Evolutionary conservation across 2,329 filamentous ascomycete species (phyloP).

Genomic region (Aureobasidium vineae): DNA sequence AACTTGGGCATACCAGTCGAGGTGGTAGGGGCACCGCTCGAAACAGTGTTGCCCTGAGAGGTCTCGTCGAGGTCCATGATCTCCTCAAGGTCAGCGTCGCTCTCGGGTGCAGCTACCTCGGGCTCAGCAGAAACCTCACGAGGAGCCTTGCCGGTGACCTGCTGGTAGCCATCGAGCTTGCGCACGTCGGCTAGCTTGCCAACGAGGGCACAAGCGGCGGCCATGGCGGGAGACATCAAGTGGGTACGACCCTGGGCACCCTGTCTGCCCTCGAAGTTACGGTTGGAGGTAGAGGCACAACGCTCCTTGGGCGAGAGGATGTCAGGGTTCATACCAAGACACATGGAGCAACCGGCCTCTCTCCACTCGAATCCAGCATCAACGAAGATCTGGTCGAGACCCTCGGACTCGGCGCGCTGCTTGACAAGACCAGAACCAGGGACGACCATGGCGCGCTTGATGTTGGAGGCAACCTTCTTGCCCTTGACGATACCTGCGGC

Average conservation of each 20-base stretch:
- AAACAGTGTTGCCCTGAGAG: slow-evolving; percentile 63
- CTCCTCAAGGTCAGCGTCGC: slow-evolving; percentile 62
- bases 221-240: slow-evolving; percentile 96
- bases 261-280: slow-evolving; percentile 96
- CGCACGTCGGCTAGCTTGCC: slow-evolving; percentile 92
- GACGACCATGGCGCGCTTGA: slow-evolving; percentile 94
- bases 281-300: slow-evolving; percentile 93
- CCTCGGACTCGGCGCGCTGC: slow-evolving; percentile 84
- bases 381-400: slow-evolving; percentile 85
- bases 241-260: slow-evolving; percentile 89
- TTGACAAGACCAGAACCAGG: slow-evolving; percentile 95
- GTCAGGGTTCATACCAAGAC: slow-evolving; percentile 98
- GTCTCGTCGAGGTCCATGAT: slow-evolving; percentile 65
- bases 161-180: slow-evolving; percentile 63
- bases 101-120: slow-evolving; percentile 57
- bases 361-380: slow-evolving; percentile 97
- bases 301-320: slow-evolving; percentile 89
- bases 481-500: slow-evolving; percentile 85
- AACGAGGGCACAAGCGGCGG: slow-evolving; percentile 82
- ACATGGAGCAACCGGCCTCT: slow-evolving; percentile 98
- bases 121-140: slow-evolving; percentile 59
- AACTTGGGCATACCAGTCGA: slow-evolving; percentile 77
- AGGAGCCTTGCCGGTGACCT: slow-evolving; percentile 48
- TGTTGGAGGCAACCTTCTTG: slow-evolving; percentile 78
- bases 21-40: slow-evolving; percentile 48